phyloP scores from a whole-genome alignment of 2,329 filamentous ascomycete species.

The Aureobasidium sp. region DNA sequence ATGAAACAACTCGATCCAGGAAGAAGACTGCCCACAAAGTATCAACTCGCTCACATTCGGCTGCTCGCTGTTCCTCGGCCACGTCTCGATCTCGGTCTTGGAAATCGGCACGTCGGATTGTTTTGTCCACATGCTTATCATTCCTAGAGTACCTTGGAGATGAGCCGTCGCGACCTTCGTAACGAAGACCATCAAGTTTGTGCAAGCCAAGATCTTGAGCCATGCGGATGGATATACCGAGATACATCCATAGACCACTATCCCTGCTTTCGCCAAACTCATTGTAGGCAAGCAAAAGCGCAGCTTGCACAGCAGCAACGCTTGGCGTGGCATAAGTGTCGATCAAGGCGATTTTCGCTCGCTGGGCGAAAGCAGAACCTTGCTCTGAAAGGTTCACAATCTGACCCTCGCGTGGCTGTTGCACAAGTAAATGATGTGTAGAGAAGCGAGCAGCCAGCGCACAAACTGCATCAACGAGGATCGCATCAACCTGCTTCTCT shows the following conservation, averaged over 20 bases:
- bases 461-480: conserved; percentile 80
- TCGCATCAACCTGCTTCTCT: conserved; percentile 74
- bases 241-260: conserved; percentile 88
- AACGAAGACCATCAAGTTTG: conserved; percentile 65
- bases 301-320: conserved; percentile 76
- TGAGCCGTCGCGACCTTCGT: conserved; percentile 47
- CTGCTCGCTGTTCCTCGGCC: conserved; percentile 43
- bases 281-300: conserved; percentile 76
- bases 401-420: conserved; percentile 44
- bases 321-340: conserved; percentile 78
- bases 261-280: conserved; percentile 84
- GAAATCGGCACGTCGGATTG: conserved; percentile 35
- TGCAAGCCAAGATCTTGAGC: conserved; percentile 73
- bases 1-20: conserved; percentile 78
- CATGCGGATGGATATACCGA: conserved; percentile 79
- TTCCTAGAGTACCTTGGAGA: conserved; percentile 41
- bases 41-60: conserved; percentile 75
- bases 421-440: conserved; percentile 44
- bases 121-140: conserved; percentile 40
- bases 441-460: conserved; percentile 76
- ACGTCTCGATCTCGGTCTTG: conserved; percentile 31
- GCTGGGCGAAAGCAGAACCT: conserved; percentile 68
- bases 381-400: conserved; percentile 50
- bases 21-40: conserved; percentile 90
- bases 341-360: conserved; percentile 73